These are phyloP conservation scores for Ceratocystis eucalypticola DNA, from an alignment of 2,329 filamentous ascomycete species.

Conservation along the genomic window DNA sequence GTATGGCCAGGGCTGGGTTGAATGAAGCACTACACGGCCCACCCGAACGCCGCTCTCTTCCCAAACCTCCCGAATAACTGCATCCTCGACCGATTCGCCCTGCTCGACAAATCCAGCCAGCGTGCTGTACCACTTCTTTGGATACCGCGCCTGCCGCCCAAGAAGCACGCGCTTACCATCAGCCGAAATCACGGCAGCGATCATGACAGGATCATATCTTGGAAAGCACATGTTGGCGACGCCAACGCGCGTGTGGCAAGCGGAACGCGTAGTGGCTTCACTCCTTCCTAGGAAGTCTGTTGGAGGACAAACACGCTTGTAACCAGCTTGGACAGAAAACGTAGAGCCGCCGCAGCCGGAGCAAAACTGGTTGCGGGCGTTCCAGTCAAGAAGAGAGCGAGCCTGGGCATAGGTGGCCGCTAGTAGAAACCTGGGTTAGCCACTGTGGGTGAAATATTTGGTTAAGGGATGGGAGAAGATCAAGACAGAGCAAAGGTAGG, in stretches of 20 bases:
- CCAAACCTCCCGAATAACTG: slow-evolving; percentile 72
- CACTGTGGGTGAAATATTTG: not conserved
- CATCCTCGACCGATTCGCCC: slow-evolving; percentile 73
- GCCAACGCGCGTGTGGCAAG: slow-evolving; percentile 70
- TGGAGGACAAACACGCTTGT: slow-evolving; percentile 66
- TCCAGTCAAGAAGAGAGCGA: slow-evolving; percentile 85
- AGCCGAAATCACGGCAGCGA: slow-evolving; percentile 77
- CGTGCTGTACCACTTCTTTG: slow-evolving; percentile 73
- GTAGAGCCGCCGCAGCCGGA: slow-evolving; percentile 76
- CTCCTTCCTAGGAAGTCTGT: slow-evolving; percentile 42
- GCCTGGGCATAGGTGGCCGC: slow-evolving; percentile 86
- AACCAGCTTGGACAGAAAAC: slow-evolving; percentile 63
- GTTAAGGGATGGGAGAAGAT: not conserved
- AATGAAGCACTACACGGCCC: slow-evolving; percentile 67
- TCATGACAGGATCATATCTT: slow-evolving; percentile 85
- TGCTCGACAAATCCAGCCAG: slow-evolving; percentile 80
- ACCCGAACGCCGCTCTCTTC: slow-evolving; percentile 69
- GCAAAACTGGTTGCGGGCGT: slow-evolving; percentile 82
- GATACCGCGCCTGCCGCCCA: slow-evolving; percentile 74
- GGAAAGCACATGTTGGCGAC: slow-evolving; percentile 88
- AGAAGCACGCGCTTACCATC: slow-evolving; percentile 69
- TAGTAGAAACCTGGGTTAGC: slow-evolving; percentile 26
- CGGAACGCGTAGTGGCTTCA: slow-evolving; percentile 40
- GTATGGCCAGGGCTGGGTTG: slow-evolving; percentile 78
- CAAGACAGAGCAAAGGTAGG: not conserved